Evolutionary conservation across 1,139 yeast genomes (phyloP).

Genomic region (Candida sp.): DNA sequence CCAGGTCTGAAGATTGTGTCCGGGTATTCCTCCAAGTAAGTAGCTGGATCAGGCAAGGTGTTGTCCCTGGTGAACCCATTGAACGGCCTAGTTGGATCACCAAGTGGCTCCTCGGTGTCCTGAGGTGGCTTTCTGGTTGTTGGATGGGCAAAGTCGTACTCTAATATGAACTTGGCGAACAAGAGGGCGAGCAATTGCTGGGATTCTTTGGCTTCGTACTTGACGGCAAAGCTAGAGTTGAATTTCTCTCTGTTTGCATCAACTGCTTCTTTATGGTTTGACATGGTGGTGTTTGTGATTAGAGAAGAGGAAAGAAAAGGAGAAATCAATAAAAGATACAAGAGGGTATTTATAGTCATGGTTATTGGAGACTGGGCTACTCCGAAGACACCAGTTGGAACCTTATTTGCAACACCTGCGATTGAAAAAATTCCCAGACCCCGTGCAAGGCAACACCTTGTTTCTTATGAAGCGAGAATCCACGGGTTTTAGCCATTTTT

Average conservation of each 20-base stretch:
- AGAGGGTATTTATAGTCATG: no score
- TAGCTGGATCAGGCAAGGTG: constrained; percentile 17
- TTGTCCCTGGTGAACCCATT: constrained; percentile 18
- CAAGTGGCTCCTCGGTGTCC: constrained; percentile 18
- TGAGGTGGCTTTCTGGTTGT: constrained; percentile 16
- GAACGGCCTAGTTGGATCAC: constrained; percentile 18
- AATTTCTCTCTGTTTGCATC: constrained; percentile 24
- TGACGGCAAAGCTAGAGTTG: constrained; percentile 20
- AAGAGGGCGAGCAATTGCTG: constrained; percentile 20
- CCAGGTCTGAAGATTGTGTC: constrained; percentile 27
- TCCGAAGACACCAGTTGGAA: no score
- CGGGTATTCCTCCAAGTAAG: constrained; percentile 15
- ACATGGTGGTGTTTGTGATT: neutral
- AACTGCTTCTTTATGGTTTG: constrained; percentile 24
- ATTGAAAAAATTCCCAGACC: no score
- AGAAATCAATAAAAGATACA: no score
- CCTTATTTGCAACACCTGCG: no score
- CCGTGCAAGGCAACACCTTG: no score
- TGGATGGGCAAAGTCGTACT: constrained; percentile 18
- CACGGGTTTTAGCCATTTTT: neutral
- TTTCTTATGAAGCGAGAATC: no score
- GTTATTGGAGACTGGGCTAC: no score
- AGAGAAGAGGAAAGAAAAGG: neutral
- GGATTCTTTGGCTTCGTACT: constrained; percentile 27
- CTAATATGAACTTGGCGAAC: constrained; percentile 25